Percentiles rank a stretch among this genome's conserved stretches.
These are phyloP conservation scores for Fusarium xyrophilum DNA, from an alignment of 2,329 filamentous ascomycete genomes.

Conservation along the genomic window DNA sequence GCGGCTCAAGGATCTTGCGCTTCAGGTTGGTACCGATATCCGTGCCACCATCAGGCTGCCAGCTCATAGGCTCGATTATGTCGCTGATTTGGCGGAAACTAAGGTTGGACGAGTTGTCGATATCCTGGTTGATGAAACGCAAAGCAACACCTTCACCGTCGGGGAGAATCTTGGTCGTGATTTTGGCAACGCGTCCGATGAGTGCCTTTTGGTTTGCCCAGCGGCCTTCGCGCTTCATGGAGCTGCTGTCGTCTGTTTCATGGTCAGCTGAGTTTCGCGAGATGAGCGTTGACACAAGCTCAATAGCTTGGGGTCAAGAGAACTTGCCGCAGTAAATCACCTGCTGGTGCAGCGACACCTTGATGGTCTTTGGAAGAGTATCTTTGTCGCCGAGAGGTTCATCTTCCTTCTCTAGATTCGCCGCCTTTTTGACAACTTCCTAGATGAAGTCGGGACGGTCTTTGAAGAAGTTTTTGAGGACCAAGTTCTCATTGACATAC, in stretches of 20 bases:
- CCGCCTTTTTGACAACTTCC: not conserved
- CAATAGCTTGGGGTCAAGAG: not conserved
- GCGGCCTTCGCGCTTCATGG: not conserved
- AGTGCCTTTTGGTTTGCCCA: not conserved
- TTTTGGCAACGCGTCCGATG: not conserved
- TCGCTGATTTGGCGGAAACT: not conserved
- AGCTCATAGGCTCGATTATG: not conserved
- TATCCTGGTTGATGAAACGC: not conserved
- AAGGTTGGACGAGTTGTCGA: not conserved
- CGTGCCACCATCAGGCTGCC: not conserved
- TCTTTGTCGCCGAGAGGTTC: not conserved
- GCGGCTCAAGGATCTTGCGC: not conserved
- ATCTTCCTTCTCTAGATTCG: not conserved
- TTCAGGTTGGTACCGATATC: not conserved
- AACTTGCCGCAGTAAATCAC: not conserved
- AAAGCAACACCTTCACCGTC: not conserved
- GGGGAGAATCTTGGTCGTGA: not conserved
- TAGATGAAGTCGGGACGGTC: not conserved
- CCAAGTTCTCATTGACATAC: not conserved
- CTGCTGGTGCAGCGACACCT: not conserved
- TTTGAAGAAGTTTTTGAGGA: not conserved
- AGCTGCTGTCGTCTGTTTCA: not conserved
- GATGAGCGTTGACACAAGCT: not conserved
- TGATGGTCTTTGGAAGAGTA: not conserved
- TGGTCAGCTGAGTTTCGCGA: not conserved